Conservation (phyloP, 768 basidiomycete species). For the Suillus cothurnatus region DNA sequence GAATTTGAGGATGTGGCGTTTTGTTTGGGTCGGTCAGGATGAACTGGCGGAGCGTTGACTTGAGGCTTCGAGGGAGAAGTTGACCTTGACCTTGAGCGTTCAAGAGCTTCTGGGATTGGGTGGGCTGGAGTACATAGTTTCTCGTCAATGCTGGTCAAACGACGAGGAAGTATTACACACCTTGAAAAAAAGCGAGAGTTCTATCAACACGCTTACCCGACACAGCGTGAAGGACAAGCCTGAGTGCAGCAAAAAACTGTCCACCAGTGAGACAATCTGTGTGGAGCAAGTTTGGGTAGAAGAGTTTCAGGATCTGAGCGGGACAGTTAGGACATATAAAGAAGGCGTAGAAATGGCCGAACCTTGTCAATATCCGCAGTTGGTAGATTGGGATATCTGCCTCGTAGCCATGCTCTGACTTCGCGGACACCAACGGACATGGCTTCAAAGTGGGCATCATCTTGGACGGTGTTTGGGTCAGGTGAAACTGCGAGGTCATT, state of each 20-base stretch:
- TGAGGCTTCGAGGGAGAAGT: slow-evolving; percentile 27
- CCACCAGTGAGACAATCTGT: slow-evolving; percentile 61
- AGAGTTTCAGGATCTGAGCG: slow-evolving; percentile 63
- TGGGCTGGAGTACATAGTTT: slow-evolving; percentile 19
- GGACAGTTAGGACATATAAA: not conserved
- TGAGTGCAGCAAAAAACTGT: slow-evolving; percentile 75
- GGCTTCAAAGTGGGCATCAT: slow-evolving; percentile 56
- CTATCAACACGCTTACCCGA: slow-evolving; percentile 65
- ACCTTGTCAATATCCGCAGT: slow-evolving; percentile 61
- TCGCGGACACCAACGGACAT: slow-evolving; percentile 62
- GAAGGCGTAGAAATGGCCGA: slow-evolving; percentile 25
- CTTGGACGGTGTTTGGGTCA: slow-evolving; percentile 25
- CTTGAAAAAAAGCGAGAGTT: slow-evolving; percentile 73
- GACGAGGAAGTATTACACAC: slow-evolving; percentile 38
- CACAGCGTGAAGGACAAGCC: slow-evolving; percentile 65
- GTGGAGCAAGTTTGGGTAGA: slow-evolving; percentile 55
- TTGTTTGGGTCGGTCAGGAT: slow-evolving; percentile 29
- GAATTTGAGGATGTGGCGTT: slow-evolving; percentile 20
- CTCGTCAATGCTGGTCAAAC: slow-evolving; percentile 12
- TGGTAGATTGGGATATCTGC: slow-evolving; percentile 60
- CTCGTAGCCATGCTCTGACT: slow-evolving; percentile 73
- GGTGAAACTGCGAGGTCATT: slow-evolving; percentile 47
- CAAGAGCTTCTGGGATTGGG: slow-evolving; percentile 6
- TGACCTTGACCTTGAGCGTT: slow-evolving; percentile 12
- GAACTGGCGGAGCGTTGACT: slow-evolving; percentile 27